Base-by-base conservation (phyloP, 371 early-diverging fungal genomes). In the Globomyces sp. region DNA sequence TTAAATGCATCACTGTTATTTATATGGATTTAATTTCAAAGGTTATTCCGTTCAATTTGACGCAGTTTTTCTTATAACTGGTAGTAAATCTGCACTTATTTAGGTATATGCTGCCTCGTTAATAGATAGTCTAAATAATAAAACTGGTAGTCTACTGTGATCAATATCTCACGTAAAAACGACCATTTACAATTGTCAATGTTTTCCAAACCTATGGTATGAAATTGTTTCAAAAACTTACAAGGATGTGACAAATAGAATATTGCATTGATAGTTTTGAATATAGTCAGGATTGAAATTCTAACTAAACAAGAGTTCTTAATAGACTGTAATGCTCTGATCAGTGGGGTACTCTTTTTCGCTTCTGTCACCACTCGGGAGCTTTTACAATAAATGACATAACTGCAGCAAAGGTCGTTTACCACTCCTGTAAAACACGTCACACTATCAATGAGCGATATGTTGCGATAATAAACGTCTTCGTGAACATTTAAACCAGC, bases 111-210 rank as follows among this genome's bases (percentile, higher is more conserved):
- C 55, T 55, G 55, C 24, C 24, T 24, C 36, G 40, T 55, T 40
- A 55, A 39, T 8, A 55, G 40, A 39, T 55, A 55, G 40, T 55
- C 55, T 1, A 55, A n/a, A 40, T 55, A 55, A n/a, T 55, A 55
- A 8, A 55, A 11, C 40, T 55, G 55, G 40, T 55, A 55, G 3
- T 55, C 55, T 40, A 55, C 36, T 3, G 55, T 55, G n/a, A 55
- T 55, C 0, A 55, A 39, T 6, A 55, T 55, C 6, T 55, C 55
- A 6, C 55, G 4, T 39, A 55, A 39, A 39, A 55, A 55, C 1
- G 36, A 55, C 10, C 36, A 55, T 39, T 36, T 36, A 39, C 55
- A 55, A 4, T 5, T 39, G 6, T 8, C 13, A 24, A 24, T 24
- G 24, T 24, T 24, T 24, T 24, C 24, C 24, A 24, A 24, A 24